Percentiles rank a stretch among this genome's conserved stretches.
These are phyloP conservation scores for Aspergillus eucalypticola DNA, from an alignment of 2,329 filamentous ascomycete genomes.

Conservation along the genomic window DNA sequence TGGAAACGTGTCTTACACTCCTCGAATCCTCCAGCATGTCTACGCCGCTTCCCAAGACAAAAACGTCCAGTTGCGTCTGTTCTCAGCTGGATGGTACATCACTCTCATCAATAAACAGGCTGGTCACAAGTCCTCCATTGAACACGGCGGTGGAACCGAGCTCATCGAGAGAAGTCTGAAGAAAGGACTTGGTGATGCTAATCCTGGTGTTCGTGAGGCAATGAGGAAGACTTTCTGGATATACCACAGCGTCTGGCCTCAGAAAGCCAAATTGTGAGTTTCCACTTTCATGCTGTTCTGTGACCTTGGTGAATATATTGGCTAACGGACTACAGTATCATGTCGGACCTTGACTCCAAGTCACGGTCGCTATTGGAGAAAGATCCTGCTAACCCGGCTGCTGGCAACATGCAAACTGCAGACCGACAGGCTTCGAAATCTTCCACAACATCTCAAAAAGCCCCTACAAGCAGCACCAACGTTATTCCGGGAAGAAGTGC, in stretches of 20 bases:
- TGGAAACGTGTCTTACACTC: constrained; percentile 74
- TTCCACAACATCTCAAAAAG: constrained; percentile 21
- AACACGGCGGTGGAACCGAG: constrained; percentile 81
- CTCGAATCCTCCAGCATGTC: constrained; percentile 81
- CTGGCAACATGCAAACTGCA: constrained; percentile 13
- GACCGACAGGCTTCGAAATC: constrained; percentile 13
- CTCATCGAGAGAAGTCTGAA: constrained; percentile 84
- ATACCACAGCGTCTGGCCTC: constrained; percentile 75
- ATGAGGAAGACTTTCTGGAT: constrained; percentile 86
- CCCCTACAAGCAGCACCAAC: constrained; percentile 19
- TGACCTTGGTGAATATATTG: constrained; percentile 15
- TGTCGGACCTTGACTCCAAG: constrained; percentile 74
- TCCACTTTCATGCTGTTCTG: background rate
- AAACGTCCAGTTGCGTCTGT: constrained; percentile 82
- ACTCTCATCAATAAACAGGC: constrained; percentile 76
- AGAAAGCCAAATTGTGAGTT: constrained; percentile 70
- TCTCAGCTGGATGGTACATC: constrained; percentile 78
- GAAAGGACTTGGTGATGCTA: constrained; percentile 84
- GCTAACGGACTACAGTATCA: constrained; percentile 59
- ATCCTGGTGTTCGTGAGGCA: constrained; percentile 83
- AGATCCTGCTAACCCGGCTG: constrained; percentile 70
- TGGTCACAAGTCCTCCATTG: constrained; percentile 74
- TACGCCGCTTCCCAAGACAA: constrained; percentile 84
- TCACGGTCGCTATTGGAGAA: constrained; percentile 79
- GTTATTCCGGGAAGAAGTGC: constrained; percentile 49